These are phyloP conservation scores for Vaucheria bursata DNA, from an alignment of 352 stramenopile genomes.

Conservation along the genomic window DNA sequence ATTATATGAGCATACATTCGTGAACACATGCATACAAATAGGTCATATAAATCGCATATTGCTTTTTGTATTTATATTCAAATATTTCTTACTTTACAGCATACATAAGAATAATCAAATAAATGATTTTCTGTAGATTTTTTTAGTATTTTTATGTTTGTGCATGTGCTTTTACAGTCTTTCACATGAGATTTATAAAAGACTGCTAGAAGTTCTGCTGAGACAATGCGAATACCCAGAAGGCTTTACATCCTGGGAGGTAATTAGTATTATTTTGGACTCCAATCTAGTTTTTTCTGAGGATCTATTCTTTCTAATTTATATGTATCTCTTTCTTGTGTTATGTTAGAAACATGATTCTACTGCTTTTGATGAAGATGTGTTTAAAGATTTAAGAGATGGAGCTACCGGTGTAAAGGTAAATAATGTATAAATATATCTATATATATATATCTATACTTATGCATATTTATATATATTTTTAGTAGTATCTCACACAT, in stretches of 20 bases:
- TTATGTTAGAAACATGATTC: slow-evolving; percentile 15
- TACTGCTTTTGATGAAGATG: slow-evolving; percentile 23
- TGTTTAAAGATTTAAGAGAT: slow-evolving; percentile 26
- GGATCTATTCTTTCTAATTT: too few species aligned
- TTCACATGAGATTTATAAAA: slow-evolving; percentile 18
- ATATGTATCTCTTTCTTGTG: too few species aligned
- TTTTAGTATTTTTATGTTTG: not conserved
- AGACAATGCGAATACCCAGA: slow-evolving; percentile 34
- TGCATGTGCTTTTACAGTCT: slow-evolving; percentile 4
- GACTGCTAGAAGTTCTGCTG: slow-evolving; percentile 42
- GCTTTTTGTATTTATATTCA: too few species aligned
- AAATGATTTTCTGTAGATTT: too few species aligned
- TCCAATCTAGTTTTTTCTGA: too few species aligned
- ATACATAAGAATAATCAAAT: too few species aligned
- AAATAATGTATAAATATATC: too few species aligned
- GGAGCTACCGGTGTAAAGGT: slow-evolving; percentile 20
- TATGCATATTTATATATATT: not conserved
- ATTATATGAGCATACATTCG: not conserved
- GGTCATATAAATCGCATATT: too few species aligned
- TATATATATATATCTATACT: too few species aligned
- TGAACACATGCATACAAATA: not conserved
- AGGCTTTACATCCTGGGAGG: slow-evolving; percentile 26
- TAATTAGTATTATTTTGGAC: too few species aligned
- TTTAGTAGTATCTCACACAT: too few species aligned
- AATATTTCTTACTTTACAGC: too few species aligned